Conservation (phyloP, 371 early-diverging fungal genomes). For the Ecytonucleospora hepatopenaei region DNA sequence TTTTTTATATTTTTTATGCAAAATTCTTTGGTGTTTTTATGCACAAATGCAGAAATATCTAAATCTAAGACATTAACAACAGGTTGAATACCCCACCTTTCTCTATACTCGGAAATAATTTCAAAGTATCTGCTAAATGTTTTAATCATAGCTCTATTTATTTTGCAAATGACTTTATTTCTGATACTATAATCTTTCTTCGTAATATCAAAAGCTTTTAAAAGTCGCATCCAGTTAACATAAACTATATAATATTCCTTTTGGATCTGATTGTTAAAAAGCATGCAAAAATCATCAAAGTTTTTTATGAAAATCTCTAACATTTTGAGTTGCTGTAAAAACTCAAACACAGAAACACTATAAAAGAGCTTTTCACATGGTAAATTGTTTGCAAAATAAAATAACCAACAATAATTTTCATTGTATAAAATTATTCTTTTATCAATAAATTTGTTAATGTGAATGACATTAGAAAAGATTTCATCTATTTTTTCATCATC, state of each 20-base stretch:
- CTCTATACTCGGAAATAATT: neutral
- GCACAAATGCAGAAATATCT: no score
- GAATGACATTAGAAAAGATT: no score
- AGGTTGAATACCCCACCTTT: neutral
- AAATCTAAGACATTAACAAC: neutral
- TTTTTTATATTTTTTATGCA: neutral
- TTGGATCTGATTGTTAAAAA: no score
- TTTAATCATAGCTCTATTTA: neutral
- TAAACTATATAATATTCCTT: no score
- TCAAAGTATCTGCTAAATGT: neutral
- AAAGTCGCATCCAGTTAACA: conserved; percentile 22
- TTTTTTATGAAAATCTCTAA: no score
- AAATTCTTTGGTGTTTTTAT: neutral
- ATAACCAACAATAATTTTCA: no score
- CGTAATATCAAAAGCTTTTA: conserved; percentile 8
- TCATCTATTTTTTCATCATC: no score
- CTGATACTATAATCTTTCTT: conserved; percentile 9
- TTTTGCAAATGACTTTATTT: neutral
- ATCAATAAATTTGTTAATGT: no score
- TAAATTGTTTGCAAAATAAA: neutral
- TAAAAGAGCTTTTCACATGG: neutral
- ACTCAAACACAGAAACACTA: conserved; percentile 20
- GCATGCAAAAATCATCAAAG: no score
- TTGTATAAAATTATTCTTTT: no score
- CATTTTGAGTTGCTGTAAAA: no score